These are phyloP conservation scores for Trametes gibbosa DNA, from an alignment of 768 basidiomycete genomes.

Conservation along the genomic window DNA sequence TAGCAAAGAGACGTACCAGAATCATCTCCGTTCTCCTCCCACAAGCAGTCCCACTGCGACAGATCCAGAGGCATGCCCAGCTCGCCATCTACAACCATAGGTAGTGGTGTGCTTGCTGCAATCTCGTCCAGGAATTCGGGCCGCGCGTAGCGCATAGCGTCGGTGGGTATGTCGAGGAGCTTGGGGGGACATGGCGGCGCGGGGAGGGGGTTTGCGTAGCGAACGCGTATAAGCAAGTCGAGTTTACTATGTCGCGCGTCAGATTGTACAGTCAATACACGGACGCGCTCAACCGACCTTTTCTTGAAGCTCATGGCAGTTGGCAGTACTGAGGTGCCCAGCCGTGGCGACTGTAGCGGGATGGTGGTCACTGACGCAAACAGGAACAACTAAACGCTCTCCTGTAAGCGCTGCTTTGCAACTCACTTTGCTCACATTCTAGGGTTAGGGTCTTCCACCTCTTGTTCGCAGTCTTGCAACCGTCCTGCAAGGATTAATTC, in stretches of 20 bases:
- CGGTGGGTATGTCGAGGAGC: slow-evolving; percentile 87
- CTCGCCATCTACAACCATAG: slow-evolving; percentile 97
- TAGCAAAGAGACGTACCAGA: slow-evolving; percentile 43
- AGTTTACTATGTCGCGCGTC: slow-evolving; percentile 51
- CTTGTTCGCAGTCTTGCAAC: background rate
- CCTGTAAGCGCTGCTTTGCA: background rate
- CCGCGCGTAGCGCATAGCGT: slow-evolving; percentile 81
- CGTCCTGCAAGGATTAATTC: background rate
- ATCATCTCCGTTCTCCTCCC: slow-evolving; percentile 77
- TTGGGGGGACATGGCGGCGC: slow-evolving; percentile 97
- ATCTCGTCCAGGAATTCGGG: slow-evolving; percentile 83
- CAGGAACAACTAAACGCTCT: slow-evolving; percentile 3
- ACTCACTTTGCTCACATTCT: background rate
- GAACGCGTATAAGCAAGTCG: slow-evolving; percentile 89
- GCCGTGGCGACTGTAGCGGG: background rate
- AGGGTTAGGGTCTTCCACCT: slow-evolving; percentile 4
- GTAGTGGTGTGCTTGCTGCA: slow-evolving; percentile 77
- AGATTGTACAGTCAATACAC: background rate
- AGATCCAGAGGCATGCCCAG: slow-evolving; percentile 95
- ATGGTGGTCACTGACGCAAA: background rate
- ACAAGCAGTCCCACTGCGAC: slow-evolving; percentile 76
- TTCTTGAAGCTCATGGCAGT: slow-evolving; percentile 53
- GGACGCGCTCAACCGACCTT: slow-evolving; percentile 35
- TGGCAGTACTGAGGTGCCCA: background rate
- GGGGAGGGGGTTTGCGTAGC: slow-evolving; percentile 92